phyloP scores from a whole-genome alignment of 371 early-diverging fungal species.

The Mucor irregularis region DNA sequence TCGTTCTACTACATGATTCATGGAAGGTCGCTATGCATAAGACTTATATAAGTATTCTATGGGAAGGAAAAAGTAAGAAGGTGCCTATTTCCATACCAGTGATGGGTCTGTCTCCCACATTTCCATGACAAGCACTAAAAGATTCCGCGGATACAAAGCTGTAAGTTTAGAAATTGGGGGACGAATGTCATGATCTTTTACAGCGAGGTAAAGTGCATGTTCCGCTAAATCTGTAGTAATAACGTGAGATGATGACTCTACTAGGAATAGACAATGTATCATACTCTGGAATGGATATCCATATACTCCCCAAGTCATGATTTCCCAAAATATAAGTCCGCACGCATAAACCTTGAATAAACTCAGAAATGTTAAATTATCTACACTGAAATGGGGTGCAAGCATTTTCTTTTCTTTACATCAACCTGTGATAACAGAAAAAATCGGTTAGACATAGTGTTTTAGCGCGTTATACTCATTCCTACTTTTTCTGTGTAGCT shows the following conservation, averaged over 20 bases:
- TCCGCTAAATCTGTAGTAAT: constrained; percentile 28
- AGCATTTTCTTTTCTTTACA: constrained; percentile 28
- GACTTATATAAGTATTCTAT: not conserved
- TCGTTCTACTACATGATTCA: constrained; percentile 30
- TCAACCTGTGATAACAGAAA: constrained; percentile 25
- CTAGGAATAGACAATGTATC: not conserved
- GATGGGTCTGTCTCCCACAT: constrained; percentile 75
- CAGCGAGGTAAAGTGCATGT: constrained; percentile 46
- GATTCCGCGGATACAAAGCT: constrained; percentile 54
- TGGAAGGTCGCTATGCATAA: constrained; percentile 20
- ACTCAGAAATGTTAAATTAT: not conserved
- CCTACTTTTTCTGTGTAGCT: constrained; percentile 80
- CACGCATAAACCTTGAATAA: constrained; percentile 63
- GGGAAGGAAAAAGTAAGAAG: not conserved
- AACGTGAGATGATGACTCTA: not conserved
- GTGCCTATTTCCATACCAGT: constrained; percentile 32
- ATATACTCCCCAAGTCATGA: constrained; percentile 71
- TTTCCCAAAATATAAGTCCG: constrained; percentile 82
- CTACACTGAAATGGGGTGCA: not conserved
- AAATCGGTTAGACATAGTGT: no score
- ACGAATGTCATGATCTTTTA: constrained; percentile 61
- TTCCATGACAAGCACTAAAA: constrained; percentile 65
- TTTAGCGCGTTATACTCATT: no score
- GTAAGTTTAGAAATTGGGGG: constrained; percentile 62
- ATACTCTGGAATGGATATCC: constrained; percentile 74